Evolutionary conservation across 164 flowering plant genomes (phyloP).

Genomic region (Tetracentron sinense): DNA sequence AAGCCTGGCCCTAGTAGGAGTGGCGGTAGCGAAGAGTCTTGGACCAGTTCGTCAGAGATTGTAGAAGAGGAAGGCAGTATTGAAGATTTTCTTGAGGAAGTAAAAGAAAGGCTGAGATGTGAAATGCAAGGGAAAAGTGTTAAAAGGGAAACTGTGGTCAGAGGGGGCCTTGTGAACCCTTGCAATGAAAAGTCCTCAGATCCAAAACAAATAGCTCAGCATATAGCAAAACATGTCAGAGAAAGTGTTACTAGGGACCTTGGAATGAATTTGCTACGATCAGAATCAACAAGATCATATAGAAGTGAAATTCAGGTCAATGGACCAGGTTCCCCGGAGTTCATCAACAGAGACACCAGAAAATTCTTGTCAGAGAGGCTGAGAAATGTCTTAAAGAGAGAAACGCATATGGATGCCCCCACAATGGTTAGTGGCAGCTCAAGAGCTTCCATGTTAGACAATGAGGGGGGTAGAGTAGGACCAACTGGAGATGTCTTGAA

Average conservation of each 20-base stretch:
- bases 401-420: constrained; percentile 25
- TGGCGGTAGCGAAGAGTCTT: constrained; percentile 44
- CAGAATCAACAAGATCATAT: constrained; percentile 78
- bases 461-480: constrained; percentile 25
- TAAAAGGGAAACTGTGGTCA: constrained; percentile 34
- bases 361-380: constrained; percentile 68
- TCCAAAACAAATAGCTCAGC: constrained; percentile 54
- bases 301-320: constrained; percentile 55
- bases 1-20: constrained; percentile 79
- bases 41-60: constrained; percentile 48
- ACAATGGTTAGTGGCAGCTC: constrained; percentile 26
- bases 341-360: constrained; percentile 57
- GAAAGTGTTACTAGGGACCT: constrained; percentile 57
- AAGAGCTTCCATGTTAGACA: constrained; percentile 27
- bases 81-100: constrained; percentile 87
- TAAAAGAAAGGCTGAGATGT: constrained; percentile 65
- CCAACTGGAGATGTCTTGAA: constrained; percentile 20
- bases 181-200: constrained; percentile 53
- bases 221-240: constrained; percentile 59
- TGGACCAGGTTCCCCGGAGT: constrained; percentile 63
- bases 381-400: constrained; percentile 57
- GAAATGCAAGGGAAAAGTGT: constrained; percentile 62
- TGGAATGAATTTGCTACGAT: constrained; percentile 53
- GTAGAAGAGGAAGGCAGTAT: constrained; percentile 56
- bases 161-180: constrained; percentile 80